Percentiles rank a stretch among this genome's conserved stretches.
These are phyloP conservation scores for Ascochyta clinopodiicola DNA, from an alignment of 2,329 filamentous ascomycete species.

Conservation along the genomic window DNA sequence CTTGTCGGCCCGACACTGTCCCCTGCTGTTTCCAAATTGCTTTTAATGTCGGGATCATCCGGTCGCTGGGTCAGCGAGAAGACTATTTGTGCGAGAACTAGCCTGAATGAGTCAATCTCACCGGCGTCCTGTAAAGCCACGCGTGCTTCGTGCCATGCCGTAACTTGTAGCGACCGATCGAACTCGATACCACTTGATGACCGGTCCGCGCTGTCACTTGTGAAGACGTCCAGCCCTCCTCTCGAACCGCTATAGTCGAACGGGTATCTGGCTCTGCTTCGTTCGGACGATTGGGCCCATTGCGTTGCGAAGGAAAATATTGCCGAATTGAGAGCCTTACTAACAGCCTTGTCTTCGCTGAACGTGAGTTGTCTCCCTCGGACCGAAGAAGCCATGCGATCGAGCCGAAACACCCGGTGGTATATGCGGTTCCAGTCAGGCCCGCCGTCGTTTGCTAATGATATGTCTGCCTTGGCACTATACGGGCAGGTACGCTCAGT, in stretches of 20 bases:
- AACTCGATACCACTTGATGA: constrained; percentile 27
- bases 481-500: constrained; percentile 63
- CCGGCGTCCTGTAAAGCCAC: constrained; percentile 48
- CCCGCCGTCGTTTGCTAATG: constrained; percentile 45
- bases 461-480: constrained; percentile 39
- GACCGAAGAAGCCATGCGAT: constrained; percentile 52
- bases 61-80: constrained; percentile 56
- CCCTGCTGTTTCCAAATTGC: background rate
- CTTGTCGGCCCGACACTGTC: background rate
- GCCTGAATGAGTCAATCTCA: constrained; percentile 54
- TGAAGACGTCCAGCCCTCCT: constrained; percentile 18
- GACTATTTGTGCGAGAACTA: constrained; percentile 55
- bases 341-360: constrained; percentile 53
- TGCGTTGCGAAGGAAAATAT: constrained; percentile 63
- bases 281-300: constrained; percentile 49
- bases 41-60: constrained; percentile 14
- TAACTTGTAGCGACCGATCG: constrained; percentile 48
- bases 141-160: constrained; percentile 53
- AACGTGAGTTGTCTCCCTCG: constrained; percentile 52
- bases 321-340: constrained; percentile 56
- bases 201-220: constrained; percentile 3
- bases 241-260: constrained; percentile 24
- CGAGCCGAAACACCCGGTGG: constrained; percentile 57
- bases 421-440: constrained; percentile 60
- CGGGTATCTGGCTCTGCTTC: constrained; percentile 39